phyloP scores from a whole-genome alignment of 345 rosid species.

The Mallotus nudiflorus region DNA sequence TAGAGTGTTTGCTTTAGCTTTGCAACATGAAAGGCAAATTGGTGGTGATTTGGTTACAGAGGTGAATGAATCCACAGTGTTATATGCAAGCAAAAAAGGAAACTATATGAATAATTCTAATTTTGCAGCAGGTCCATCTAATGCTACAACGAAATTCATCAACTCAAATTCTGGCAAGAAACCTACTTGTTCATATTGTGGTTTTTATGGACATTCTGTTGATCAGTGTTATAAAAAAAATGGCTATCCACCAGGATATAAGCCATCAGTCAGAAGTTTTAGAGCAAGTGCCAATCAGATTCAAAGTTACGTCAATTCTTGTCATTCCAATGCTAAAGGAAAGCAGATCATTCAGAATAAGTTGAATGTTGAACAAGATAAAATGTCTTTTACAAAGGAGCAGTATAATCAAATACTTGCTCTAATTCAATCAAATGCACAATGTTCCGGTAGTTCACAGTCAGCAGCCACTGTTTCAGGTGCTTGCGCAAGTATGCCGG shows the following conservation, averaged over 20 bases:
- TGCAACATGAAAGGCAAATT: neutral
- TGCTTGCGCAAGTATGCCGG: neutral
- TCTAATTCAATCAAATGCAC: no score
- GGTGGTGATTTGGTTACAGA: neutral
- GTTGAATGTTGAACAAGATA: no score
- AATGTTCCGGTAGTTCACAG: no score
- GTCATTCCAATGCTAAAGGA: neutral
- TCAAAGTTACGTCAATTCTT: neutral
- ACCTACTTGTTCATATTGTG: neutral
- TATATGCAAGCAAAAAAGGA: no score
- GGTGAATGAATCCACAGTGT: neutral
- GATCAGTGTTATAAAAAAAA: neutral
- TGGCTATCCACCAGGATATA: conserved; percentile 1
- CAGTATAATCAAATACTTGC: no score
- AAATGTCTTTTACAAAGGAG: no score
- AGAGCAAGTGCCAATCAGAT: no score
- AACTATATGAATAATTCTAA: no score
- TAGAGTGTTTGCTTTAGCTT: neutral
- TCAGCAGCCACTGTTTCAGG: no score
- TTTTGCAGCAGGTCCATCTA: neutral
- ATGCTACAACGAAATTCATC: neutral
- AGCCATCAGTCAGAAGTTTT: neutral
- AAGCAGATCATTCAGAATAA: neutral
- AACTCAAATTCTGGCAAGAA: neutral
- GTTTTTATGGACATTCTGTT: neutral